Percentiles rank a stretch among this genome's conserved stretches.
phyloP scores from a whole-genome alignment of 768 basidiomycete species.

The Tephrocybe sp. region DNA sequence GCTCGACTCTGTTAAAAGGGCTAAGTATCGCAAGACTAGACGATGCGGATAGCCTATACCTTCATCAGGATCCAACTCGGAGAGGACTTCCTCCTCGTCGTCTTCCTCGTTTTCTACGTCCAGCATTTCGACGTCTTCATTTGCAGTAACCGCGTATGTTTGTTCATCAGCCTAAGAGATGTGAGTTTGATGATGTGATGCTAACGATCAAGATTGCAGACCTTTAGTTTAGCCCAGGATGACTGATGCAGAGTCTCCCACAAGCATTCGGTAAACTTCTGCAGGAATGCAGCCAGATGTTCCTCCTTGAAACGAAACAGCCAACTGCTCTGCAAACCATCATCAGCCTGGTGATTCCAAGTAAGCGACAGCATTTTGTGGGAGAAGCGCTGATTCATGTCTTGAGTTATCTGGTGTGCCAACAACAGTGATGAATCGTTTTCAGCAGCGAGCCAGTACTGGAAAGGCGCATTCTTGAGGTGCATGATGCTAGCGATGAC shows the following conservation, averaged over 20 bases:
- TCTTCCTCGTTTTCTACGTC: slow-evolving; percentile 74
- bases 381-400: slow-evolving; percentile 75
- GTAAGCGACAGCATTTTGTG: slow-evolving; percentile 70
- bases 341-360: slow-evolving; percentile 77
- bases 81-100: slow-evolving; percentile 75
- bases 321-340: slow-evolving; percentile 71
- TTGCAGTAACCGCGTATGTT: slow-evolving; percentile 75
- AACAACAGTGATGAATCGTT: slow-evolving; percentile 50
- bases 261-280: slow-evolving; percentile 62
- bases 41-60: slow-evolving; percentile 35
- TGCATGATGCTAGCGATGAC: slow-evolving; percentile 55
- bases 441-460: slow-evolving; percentile 61
- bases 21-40: background rate
- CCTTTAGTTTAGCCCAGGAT: slow-evolving; percentile 83
- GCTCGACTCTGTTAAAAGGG: slow-evolving; percentile 35
- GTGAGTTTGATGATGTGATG: slow-evolving; percentile 1
- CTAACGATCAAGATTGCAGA: slow-evolving; percentile 23
- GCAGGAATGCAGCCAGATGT: slow-evolving; percentile 59
- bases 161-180: slow-evolving; percentile 73
- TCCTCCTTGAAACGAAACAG: slow-evolving; percentile 70
- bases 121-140: slow-evolving; percentile 88
- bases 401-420: slow-evolving; percentile 60
- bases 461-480: slow-evolving; percentile 43
- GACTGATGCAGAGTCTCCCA: slow-evolving; percentile 82
- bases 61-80: slow-evolving; percentile 64